Evolutionary conservation across 345 rosid genomes (phyloP).

Genomic region (Abelmoschus esculentus): DNA sequence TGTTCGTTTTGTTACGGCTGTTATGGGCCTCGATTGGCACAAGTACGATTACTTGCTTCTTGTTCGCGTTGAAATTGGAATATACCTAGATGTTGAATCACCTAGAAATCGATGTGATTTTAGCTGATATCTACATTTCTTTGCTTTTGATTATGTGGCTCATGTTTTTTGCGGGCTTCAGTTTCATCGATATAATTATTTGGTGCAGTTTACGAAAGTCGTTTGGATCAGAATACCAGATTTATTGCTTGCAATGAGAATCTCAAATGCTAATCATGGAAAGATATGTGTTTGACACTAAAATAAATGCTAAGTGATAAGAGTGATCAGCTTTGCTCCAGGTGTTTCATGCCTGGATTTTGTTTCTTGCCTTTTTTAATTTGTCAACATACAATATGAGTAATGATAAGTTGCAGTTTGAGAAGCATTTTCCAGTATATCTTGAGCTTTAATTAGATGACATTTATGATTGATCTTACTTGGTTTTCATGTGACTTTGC

Average conservation of each 20-base stretch:
- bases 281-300: neutral
- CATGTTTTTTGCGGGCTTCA: neutral
- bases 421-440: neutral
- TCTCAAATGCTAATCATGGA: slow-evolving; percentile 5
- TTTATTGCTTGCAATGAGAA: neutral
- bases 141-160: neutral
- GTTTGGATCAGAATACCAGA: slow-evolving; percentile 2
- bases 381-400: neutral
- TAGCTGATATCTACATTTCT: neutral
- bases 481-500: neutral
- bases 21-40: slow-evolving; percentile 94
- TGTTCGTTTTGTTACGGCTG: slow-evolving; percentile 83
- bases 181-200: neutral
- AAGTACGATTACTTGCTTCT: slow-evolving; percentile 28
- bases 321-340: neutral
- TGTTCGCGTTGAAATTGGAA: neutral
- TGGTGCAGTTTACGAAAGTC: neutral
- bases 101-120: slow-evolving; percentile 1
- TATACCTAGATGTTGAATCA: slow-evolving; percentile 6
- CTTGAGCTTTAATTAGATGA: neutral
- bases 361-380: neutral
- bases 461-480: neutral
- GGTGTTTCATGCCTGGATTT: neutral
- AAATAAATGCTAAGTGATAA: neutral
- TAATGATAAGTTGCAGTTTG: neutral